phyloP scores from a whole-genome alignment of 1,139 yeast species.

The Suhomyces maxii region DNA sequence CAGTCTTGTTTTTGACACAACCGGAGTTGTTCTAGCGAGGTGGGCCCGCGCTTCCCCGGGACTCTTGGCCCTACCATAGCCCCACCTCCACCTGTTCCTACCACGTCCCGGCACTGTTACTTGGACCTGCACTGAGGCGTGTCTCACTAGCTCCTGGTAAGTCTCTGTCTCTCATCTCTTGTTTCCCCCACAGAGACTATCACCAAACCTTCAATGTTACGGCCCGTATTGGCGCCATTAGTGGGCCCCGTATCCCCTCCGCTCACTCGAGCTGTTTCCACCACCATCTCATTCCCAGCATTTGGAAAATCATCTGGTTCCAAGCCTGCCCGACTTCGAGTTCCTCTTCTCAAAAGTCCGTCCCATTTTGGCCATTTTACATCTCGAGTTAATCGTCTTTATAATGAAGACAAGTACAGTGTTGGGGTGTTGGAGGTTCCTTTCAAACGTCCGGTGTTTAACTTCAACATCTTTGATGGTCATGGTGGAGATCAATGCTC shows the following conservation, averaged over 20 bases:
- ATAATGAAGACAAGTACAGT: slow-evolving; percentile 78
- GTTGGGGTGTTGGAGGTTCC: slow-evolving; percentile 54
- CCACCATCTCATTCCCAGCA: slow-evolving; percentile 30
- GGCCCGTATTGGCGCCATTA: neutral
- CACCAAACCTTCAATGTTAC: neutral
- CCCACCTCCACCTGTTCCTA: too few relatives aligned
- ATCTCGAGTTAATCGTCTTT: slow-evolving; percentile 71
- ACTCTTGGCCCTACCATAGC: too few relatives aligned
- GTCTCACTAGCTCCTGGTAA: too few relatives aligned
- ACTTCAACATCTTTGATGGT: slow-evolving; percentile 83
- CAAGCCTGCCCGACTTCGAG: slow-evolving; percentile 33
- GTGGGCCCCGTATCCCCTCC: neutral
- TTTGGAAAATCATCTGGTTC: slow-evolving; percentile 21
- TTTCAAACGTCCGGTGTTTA: slow-evolving; percentile 40
- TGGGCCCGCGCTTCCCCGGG: too few relatives aligned
- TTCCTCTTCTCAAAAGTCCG: slow-evolving; percentile 67
- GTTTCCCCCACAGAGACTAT: neutral
- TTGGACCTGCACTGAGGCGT: too few relatives aligned
- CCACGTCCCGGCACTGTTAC: too few relatives aligned
- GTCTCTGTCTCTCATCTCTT: neutral
- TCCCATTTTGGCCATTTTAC: slow-evolving; percentile 78
- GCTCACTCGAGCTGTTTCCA: slow-evolving; percentile 12
- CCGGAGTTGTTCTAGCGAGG: too few relatives aligned
- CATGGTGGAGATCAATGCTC: slow-evolving; percentile 88
- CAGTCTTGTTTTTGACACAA: too few relatives aligned